Evolutionary conservation across 2,329 filamentous ascomycete species (phyloP), one percentile per base, ranked within the genome.

Genomic region (Aspergillus quadrilineatus): DNA sequence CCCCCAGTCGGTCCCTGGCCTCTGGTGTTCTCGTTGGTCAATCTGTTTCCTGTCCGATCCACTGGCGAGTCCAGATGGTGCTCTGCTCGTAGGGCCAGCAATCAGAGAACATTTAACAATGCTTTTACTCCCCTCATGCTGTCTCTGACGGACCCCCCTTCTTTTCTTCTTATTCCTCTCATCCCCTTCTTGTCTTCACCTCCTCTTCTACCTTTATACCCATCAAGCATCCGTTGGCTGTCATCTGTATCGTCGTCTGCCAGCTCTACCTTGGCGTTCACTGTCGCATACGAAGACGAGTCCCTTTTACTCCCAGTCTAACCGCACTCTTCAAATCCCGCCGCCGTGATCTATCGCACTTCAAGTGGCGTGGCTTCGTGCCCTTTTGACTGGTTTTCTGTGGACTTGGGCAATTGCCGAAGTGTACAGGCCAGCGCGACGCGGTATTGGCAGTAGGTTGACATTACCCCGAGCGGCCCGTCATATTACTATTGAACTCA

Each of bases 21-120:
- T 55, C 56, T 64, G 49, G 58, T 57, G 58, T 36, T 51, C 51
- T 62, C 56, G 57, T 62, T 63, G 59, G 63, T 61, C 56, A 57
- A 60, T 62, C 56, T 59, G 42, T 49, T 46, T 50, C 45, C 53
- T 50, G 58, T 45, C 54, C 17, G 55, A 56, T 62, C 60, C 53
- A 57, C 61, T 46, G 48, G 41, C 37, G 58, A 34, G 55, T 57
- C 52, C 57, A 60, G 60, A 63, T 57, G 55, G 53, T 55, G 61
- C 56, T 48, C 53, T 59, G 46, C 58, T 63, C 57, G 56, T 66
- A 66, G 64, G 60, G 64, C 63, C 57, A 65, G 64, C 62, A 64
- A 65, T 66, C 62, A 64, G 55, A 65, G 62, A 63, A 61, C 64
- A 66, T 66, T 66, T 65, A 66, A 63, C 63, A 59, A 64, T 65